These are phyloP conservation scores for Zopfia rhizophila DNA, from an alignment of 2,329 filamentous ascomycete species.

Conservation along the genomic window DNA sequence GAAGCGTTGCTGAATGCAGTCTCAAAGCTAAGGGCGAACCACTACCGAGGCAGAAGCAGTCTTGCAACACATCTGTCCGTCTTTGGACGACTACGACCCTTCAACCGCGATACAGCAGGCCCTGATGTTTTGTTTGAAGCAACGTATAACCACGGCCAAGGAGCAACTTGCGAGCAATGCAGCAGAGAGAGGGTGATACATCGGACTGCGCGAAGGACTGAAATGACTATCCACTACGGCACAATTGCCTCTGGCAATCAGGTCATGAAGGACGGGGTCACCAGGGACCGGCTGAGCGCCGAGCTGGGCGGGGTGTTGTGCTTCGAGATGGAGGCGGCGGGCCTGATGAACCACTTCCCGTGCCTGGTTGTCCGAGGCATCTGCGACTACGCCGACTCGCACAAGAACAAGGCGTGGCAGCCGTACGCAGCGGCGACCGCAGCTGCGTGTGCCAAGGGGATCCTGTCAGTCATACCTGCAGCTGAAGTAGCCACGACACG, in stretches of 20 bases:
- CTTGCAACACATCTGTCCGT: not conserved
- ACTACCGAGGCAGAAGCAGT: constrained; percentile 2
- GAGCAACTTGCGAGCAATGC: constrained; percentile 10
- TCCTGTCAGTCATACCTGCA: no score
- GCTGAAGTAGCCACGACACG: no score
- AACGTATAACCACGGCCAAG: constrained; percentile 15
- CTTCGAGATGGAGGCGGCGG: no score
- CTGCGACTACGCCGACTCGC: no score
- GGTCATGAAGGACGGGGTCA: constrained; percentile 17
- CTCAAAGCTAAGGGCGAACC: constrained; percentile 6
- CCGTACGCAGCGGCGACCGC: no score
- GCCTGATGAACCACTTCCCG: no score
- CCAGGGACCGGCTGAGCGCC: constrained; percentile 13
- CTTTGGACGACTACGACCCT: not conserved
- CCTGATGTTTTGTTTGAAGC: constrained; percentile 20
- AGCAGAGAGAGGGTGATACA: not conserved
- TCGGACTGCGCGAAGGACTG: not conserved
- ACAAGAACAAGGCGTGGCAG: no score
- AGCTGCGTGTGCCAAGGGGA: no score
- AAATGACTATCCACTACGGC: constrained; percentile 13
- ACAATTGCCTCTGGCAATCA: constrained; percentile 20
- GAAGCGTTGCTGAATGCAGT: not conserved
- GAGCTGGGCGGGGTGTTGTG: no score
- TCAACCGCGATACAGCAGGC: constrained; percentile 8
- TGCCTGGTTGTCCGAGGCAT: no score